Evolutionary conservation across 2,329 filamentous ascomycete genomes (phyloP), one percentile per base, ranked within the genome.

Genomic region (Xylaria hypoxylon): DNA sequence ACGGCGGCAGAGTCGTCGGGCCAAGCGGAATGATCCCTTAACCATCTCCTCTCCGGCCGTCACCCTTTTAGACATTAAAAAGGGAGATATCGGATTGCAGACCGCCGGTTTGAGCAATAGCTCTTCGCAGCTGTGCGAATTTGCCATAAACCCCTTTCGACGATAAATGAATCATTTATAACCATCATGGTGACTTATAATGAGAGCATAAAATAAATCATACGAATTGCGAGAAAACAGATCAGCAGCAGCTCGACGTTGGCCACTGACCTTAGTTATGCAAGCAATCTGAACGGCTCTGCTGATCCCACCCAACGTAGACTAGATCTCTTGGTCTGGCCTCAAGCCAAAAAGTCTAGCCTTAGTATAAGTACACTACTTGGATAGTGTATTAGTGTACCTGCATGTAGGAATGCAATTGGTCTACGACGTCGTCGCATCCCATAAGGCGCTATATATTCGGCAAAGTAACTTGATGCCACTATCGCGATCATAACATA

Each of bases 271-370:
- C 26, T 13, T 47, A 33, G 13, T 10, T 65, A 47, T 65, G 59
- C 45, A 62, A 28, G 63, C 31, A 62, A 65, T 62, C 51, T 35
- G n/a, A 59, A 53, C 26, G 44, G 52, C 35, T 60, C 55, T 38
- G 51, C 22, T 56, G 52, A 62, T 62, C 63, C 28, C 22, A 42
- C 55, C 40, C 17, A 33, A 42, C 22, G 10, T 31, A 56, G 38
- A 45, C 22, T n/a, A 35, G 58, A 57, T 65, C 58, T 56, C 15
- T 35, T 50, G 53, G 63, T 71, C 71, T 69, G 42, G 71, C 62
- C 68, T 42, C 47, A n/a, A 40, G 40, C n/a, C 59, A 26, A 47
- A 42, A 63, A 31, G 17, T 44, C 26, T 24, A 42, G 35, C 5
- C n/a, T 10, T 52, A 31, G 24, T n/a, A 19, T 42, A n/a, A 42